Evolutionary conservation across 208 protist genomes (phyloP).

Genomic region (Leishmania mexicana): DNA sequence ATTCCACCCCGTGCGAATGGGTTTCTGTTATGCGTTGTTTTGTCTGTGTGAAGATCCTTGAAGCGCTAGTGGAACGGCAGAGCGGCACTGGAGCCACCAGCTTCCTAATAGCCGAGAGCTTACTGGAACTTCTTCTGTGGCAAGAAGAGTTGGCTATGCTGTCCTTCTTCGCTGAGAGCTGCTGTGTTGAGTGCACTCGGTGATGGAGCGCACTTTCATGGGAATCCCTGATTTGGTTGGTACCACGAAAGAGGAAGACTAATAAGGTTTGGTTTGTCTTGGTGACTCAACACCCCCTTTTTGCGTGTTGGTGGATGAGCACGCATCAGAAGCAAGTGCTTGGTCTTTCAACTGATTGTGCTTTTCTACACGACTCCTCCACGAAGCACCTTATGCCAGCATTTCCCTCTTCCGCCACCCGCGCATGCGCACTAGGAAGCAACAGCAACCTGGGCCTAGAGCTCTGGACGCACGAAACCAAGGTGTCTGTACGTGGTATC

Average conservation of each 20-base stretch:
- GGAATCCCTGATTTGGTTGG: not conserved
- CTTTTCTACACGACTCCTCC: not conserved
- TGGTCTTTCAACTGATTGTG: not conserved
- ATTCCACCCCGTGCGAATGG: not conserved
- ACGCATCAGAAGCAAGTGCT: not conserved
- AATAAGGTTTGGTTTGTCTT: not conserved
- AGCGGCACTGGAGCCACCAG: not conserved
- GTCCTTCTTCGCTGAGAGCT: not conserved
- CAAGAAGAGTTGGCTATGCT: not conserved
- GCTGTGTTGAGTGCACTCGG: not conserved
- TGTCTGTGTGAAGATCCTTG: not conserved
- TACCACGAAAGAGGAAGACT: not conserved
- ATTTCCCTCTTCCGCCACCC: not conserved
- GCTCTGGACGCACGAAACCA: not conserved
- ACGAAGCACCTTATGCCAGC: not conserved
- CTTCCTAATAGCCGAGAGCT: not conserved
- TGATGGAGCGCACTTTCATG: not conserved
- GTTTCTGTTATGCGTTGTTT: not conserved
- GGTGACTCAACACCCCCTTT: not conserved
- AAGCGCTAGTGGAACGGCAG: not conserved
- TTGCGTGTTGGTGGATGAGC: not conserved
- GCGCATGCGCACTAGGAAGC: not conserved
- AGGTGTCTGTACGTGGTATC: not conserved
- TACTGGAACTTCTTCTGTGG: not conserved
- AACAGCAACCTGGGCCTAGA: not conserved